A percentile compares a stretch with the other conserved stretches of the same genome.
Evolutionary conservation across 2,329 filamentous ascomycete genomes (phyloP).

Genomic region (Cladophialophora immunda): DNA sequence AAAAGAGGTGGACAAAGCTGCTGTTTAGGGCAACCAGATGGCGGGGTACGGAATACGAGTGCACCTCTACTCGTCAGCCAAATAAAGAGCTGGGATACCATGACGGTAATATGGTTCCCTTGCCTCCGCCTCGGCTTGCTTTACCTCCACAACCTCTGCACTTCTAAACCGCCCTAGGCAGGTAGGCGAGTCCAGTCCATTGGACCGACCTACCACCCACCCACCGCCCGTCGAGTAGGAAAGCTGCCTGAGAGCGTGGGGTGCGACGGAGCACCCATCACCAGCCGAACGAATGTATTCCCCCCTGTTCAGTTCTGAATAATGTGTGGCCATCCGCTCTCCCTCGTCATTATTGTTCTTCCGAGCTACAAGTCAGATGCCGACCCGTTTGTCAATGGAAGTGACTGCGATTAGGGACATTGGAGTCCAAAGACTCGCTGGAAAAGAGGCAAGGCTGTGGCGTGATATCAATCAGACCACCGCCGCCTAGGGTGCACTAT

Average conservation of each 20-base stretch:
- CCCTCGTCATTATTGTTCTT: not conserved
- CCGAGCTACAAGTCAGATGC: not conserved
- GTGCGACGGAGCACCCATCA: not conserved
- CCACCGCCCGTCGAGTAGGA: not conserved
- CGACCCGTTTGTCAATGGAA: not conserved
- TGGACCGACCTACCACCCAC: slow-evolving; percentile 4
- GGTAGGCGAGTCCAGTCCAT: slow-evolving; percentile 5
- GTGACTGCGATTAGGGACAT: not conserved
- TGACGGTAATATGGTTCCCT: not conserved
- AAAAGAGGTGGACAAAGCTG: not conserved
- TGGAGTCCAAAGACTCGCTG: not conserved
- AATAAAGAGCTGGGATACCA: not conserved
- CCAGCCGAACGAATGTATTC: not conserved
- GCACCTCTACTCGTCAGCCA: not conserved
- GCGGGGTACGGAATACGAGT: slow-evolving; percentile 7
- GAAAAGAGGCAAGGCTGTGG: slow-evolving; percentile 13
- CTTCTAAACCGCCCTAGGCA: not conserved
- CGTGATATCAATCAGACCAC: slow-evolving; percentile 20
- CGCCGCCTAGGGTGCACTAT: not conserved
- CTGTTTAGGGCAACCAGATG: not conserved
- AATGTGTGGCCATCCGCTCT: not conserved
- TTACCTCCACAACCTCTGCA: not conserved
- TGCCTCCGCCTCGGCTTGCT: not conserved
- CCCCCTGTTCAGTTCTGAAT: not conserved
- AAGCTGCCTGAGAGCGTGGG: not conserved